Evolutionary conservation across 169 alveolate genomes (phyloP).

Genomic region (Cryptosporidium sp.): DNA sequence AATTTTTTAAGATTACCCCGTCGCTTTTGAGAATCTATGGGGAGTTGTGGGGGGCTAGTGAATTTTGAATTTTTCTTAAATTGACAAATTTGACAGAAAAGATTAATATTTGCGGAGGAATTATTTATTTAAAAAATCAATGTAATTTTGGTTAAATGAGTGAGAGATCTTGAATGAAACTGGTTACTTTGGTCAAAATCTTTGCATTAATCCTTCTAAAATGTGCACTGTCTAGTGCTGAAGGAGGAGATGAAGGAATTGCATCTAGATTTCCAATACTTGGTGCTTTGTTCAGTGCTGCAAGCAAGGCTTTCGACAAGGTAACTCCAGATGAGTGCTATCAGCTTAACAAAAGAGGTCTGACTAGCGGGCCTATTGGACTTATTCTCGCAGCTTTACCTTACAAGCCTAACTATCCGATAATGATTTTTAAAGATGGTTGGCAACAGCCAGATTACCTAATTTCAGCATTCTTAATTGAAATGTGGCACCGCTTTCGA

Average conservation of each 20-base stretch:
- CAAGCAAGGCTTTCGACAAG: constrained; percentile 70
- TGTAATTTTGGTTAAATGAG: not conserved
- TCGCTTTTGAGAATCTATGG: constrained; percentile 17
- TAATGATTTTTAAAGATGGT: constrained; percentile 65
- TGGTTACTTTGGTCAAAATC: not conserved
- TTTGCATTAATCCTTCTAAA: not conserved
- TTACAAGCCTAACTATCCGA: constrained; percentile 53
- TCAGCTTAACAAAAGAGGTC: constrained; percentile 48
- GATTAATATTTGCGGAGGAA: not conserved
- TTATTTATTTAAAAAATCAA: not conserved
- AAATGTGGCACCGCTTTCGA: constrained; percentile 63
- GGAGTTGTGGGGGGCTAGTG: not conserved
- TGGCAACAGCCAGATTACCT: constrained; percentile 72
- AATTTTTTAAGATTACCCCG: constrained; percentile 6
- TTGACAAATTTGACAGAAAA: not conserved
- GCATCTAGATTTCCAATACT: constrained; percentile 56
- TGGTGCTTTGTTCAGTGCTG: constrained; percentile 67
- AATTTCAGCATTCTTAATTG: constrained; percentile 45
- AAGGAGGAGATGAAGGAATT: constrained; percentile 61
- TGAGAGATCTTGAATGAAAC: constrained; percentile 19
- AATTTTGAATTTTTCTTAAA: not conserved
- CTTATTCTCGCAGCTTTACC: constrained; percentile 63
- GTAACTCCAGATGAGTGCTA: constrained; percentile 70
- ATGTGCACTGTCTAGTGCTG: not conserved
- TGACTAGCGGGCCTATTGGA: constrained; percentile 45